Base-by-base conservation (phyloP, 352 stramenopile genomes). In the Hyphochytrium catenoides region DNA sequence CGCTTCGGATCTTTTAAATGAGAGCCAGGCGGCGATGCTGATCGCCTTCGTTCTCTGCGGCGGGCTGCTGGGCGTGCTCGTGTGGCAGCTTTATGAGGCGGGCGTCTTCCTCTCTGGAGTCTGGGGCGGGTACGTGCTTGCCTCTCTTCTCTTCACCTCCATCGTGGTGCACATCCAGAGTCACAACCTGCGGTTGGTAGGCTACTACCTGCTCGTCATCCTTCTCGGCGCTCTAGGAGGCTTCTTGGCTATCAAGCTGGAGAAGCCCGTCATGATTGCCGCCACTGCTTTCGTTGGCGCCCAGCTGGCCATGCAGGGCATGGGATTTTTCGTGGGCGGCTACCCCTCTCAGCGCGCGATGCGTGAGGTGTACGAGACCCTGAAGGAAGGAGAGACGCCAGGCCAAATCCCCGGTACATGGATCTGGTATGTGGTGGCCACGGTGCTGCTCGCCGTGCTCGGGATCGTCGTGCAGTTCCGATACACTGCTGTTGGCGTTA, bases 301-400 rank as follows among this genome's bases (percentile, higher is more conserved):
- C 24, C 57, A 59, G 12, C 46, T 62, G 16, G 53, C 57, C 16
- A 48, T 69, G 16, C 65, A 54, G 50, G 61, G 61, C 17, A 35
- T 77, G 15, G 64, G 61, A 6, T 72, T 71, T 43, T 74, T 77
- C 32, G 53, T 58, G 4, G 62, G 62, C 9, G 51, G 60, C 31
- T 77, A 71, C 41, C 59, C 62, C 6, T n/a, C n/a, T n/a, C n/a
- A n/a, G n/a, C n/a, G n/a, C n/a, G n/a, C n/a, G n/a, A n/a, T n/a
- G n/a, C n/a, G n/a, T n/a, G n/a, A n/a, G n/a, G n/a, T n/a, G n/a
- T n/a, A n/a, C n/a, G n/a, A n/a, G n/a, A n/a, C n/a, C n/a, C n/a
- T n/a, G n/a, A n/a, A n/a, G n/a, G n/a, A n/a, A n/a, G n/a, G n/a
- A n/a, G n/a, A n/a, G n/a, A n/a, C n/a, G n/a, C n/a, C n/a, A n/a